Evolutionary conservation across 2,329 filamentous ascomycete genomes (phyloP), one percentile per base, ranked within the genome.

Genomic region (Acephala macrosclerotiorum): DNA sequence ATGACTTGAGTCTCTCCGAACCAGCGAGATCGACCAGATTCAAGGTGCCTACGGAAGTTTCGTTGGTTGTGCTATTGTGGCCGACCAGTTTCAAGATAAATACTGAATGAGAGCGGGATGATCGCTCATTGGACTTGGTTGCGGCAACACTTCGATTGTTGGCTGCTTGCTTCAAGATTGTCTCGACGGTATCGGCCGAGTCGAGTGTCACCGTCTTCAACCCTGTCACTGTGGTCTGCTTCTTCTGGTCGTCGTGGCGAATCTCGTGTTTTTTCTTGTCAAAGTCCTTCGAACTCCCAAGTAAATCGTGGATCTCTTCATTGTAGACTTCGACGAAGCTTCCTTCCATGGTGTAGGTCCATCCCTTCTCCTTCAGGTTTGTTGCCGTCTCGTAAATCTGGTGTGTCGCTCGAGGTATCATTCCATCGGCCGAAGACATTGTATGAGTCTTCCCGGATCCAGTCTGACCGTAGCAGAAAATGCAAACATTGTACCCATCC

Each of bases 271-370:
- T 97, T 80, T 91, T 93, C 80, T 91, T 93, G 68, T 90, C 88
- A 59, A 93, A 84, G 22, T 90, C 85, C 62, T 91, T 89, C 0
- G 90, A 87, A 62, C 85, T 87, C 14, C 90, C 89, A 3, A 99
- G 86, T 16, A 99, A 81, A 77, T 99, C 96, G 76, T 97, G 94
- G 69, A 99, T 85, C 68, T 96, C 96, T 77, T 99, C 96, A 69
- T 99, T 98, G 86, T 99, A 99, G 6, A 99, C 96, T 76, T 99
- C 96, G 16, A 98, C 89, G 75, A 99, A 99, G 63, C 90, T 94
- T 7, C 96, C 96, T 76, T 97, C 92, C 88, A 99, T 97, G 0
- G 86, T 91, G 79, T 99, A 99, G 47, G 85, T 87, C 96, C 96
- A 99, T 26, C 94, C 96, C 77, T 97, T 96, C 71, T 94, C 92